Base-by-base conservation (phyloP, 1,139 yeast genomes). In the Spathaspora sp. region DNA sequence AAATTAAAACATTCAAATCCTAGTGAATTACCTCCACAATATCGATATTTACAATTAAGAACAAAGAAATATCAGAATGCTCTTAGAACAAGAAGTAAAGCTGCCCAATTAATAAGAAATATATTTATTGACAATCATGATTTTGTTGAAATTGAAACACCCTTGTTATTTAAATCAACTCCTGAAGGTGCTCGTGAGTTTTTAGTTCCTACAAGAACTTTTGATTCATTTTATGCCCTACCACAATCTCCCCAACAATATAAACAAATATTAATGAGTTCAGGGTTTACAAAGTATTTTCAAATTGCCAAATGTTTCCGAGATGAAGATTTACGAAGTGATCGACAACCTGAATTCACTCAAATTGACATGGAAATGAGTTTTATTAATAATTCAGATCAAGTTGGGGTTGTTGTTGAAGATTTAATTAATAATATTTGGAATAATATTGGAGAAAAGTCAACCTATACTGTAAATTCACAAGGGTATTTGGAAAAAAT, bases 131-230 rank as follows among this genome's bases (percentile, higher is more conserved):
- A 68, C 4, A 62, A 65, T 13, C 76, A 74, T 43, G 71, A 70
- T 9, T 93, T 93, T 63, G 78, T 80, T 0, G 99, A 93, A 59
- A 78, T 95, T 38, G 99, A 93, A 60, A 93, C 99, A 0, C 99
- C 99, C 0, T 64, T 91, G 11, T 67, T 93, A 26, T 93, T 93
- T 73, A 91, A 93, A 61, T 88, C 97, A 1, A 93, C 99, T 0
- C 99, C 99, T 0, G 99, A 93, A 65, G 99, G 99, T 9, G 99
- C 99, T 1, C 74, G 96, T 38, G 99, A 93, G 65, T 93, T 93
- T 60, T 67, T 95, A 45, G 98, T 93, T 0, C 99, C 99, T 0
- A 89, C 97, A 0, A 76, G 98, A 52, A 67, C 75, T 15, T 64
- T 69, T 4, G 72, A 77, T 10, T 68, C 75, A 3, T 88, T 89